These are phyloP conservation scores for Malus hybrid DNA, from an alignment of 331 rosid species.

Conservation along the genomic window DNA sequence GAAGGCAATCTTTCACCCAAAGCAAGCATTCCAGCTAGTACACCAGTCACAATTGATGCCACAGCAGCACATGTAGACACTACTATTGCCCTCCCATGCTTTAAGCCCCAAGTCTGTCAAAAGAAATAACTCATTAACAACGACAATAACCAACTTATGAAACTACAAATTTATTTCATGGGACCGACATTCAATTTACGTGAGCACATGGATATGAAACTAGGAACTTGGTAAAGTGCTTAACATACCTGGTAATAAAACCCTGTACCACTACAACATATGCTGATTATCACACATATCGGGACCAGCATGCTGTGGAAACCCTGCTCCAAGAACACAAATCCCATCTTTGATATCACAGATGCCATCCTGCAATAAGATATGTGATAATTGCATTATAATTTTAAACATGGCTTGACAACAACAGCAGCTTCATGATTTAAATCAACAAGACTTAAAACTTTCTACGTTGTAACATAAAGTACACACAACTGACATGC, in stretches of 20 bases:
- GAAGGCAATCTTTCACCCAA: conserved; percentile 90
- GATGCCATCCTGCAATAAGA: conserved; percentile 81
- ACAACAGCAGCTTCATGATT: not conserved
- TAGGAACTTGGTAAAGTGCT: not conserved
- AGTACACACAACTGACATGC: not conserved
- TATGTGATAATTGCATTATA: conserved; percentile 1
- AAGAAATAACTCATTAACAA: not conserved
- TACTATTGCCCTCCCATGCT: conserved; percentile 94
- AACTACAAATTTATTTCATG: not conserved
- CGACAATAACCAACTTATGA: not conserved
- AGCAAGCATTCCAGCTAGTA: conserved; percentile 97
- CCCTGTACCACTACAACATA: conserved; percentile 73
- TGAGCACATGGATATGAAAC: conserved; percentile 1
- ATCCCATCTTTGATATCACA: conserved; percentile 95
- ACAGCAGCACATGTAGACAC: conserved; percentile 97
- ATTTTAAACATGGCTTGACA: not conserved
- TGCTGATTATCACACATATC: conserved; percentile 62
- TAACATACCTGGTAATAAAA: conserved; percentile 79
- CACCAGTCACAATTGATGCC: conserved; percentile 96
- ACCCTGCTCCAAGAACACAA: conserved; percentile 88
- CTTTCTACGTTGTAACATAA: not conserved
- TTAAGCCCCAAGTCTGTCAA: conserved; percentile 84
- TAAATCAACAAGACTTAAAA: not conserved
- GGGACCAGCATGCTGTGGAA: conserved; percentile 76
- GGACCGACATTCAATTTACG: not conserved